Percentiles rank a stretch among this genome's conserved stretches.
Evolutionary conservation across 495 filamentous ascomycete genomes (phyloP).

Genomic region (Cladorrhinum samala): DNA sequence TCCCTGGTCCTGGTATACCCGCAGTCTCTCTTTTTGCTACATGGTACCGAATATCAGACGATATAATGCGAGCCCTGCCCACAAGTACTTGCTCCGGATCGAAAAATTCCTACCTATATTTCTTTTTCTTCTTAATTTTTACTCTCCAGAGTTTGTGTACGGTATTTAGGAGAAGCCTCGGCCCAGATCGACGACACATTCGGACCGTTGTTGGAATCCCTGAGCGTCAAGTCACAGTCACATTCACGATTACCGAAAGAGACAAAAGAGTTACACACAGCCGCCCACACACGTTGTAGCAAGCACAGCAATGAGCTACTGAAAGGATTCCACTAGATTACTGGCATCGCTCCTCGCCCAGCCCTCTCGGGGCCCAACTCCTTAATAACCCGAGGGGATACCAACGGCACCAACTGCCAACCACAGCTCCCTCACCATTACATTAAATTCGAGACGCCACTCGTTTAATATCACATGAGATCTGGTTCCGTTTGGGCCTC

Average conservation of each 20-base stretch:
- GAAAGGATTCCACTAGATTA: constrained; percentile 21
- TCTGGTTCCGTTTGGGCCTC: constrained; percentile 23
- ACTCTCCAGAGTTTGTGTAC: constrained; percentile 17
- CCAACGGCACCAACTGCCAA: constrained; percentile 1
- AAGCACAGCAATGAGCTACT: constrained; percentile 33
- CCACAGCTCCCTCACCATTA: constrained; percentile 20
- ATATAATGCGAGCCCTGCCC: constrained; percentile 43
- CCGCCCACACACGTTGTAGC: constrained; percentile 6
- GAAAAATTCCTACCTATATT: constrained; percentile 27
- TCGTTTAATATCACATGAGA: constrained; percentile 33
- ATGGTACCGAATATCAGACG: constrained; percentile 44
- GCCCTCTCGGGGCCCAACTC: constrained; percentile 25
- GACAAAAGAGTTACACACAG: constrained; percentile 7
- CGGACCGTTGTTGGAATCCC: not conserved
- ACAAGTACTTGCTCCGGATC: constrained; percentile 25
- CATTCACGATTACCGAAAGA: constrained; percentile 5
- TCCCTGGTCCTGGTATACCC: constrained; percentile 14
- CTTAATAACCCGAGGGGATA: constrained; percentile 4
- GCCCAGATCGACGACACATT: constrained; percentile 1
- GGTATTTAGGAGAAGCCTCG: constrained; percentile 21
- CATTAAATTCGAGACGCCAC: constrained; percentile 20
- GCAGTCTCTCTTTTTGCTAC: constrained; percentile 16
- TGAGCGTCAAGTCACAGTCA: constrained; percentile 5
- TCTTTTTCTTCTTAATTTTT: constrained; percentile 24
- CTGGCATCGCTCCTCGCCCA: constrained; percentile 22